phyloP scores from a whole-genome alignment of 345 rosid genomes.

The Linum lewisii region DNA sequence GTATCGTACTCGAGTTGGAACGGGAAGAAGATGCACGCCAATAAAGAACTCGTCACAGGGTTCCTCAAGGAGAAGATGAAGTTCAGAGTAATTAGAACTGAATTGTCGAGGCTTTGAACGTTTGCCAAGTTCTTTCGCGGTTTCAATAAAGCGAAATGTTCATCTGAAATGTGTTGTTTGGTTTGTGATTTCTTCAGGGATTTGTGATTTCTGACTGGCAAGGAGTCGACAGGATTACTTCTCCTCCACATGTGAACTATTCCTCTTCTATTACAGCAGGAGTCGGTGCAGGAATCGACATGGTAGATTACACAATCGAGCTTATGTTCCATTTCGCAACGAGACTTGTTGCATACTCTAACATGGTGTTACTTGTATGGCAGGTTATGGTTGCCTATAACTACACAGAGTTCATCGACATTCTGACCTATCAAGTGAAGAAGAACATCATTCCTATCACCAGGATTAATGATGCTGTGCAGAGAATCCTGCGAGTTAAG shows the following conservation, averaged over 20 bases:
- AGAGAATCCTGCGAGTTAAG: conserved; percentile 5
- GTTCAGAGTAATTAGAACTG: conserved; percentile 2
- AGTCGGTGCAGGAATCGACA: conserved; percentile 4
- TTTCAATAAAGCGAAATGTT: background rate
- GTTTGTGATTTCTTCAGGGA: background rate
- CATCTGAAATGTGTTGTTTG: background rate
- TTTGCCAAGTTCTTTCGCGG: background rate
- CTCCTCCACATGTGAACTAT: conserved; percentile 5
- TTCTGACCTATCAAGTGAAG: background rate
- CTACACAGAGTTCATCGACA: conserved; percentile 3
- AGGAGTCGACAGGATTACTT: conserved; percentile 8
- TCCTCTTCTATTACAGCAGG: background rate
- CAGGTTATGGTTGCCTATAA: conserved; percentile 8
- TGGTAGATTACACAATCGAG: background rate
- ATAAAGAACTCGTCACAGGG: background rate
- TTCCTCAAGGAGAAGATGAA: background rate
- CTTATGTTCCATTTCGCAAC: background rate
- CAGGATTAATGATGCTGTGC: conserved; percentile 4
- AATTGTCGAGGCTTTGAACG: background rate
- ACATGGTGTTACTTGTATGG: background rate
- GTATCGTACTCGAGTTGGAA: conserved; percentile 8
- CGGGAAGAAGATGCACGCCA: conserved; percentile 8
- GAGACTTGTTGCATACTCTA: background rate
- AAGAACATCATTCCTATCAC: conserved; percentile 2
- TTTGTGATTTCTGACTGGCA: conserved; percentile 4